Conservation (phyloP, 495 filamentous ascomycete genomes). For the Cairneyella variabilis region DNA sequence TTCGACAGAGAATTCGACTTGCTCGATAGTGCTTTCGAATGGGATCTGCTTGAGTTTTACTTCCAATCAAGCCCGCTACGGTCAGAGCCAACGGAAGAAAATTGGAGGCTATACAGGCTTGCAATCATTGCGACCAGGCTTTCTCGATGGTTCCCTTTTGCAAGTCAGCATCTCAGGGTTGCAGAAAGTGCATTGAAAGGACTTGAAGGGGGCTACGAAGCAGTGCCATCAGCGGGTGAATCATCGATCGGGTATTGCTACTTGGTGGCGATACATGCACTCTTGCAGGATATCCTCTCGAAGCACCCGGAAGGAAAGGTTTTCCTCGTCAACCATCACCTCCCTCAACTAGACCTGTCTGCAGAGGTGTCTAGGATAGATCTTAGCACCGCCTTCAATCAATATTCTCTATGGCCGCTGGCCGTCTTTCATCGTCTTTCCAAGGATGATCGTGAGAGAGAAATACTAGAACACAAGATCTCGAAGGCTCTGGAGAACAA, state of each 20-base stretch:
- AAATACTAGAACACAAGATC: not conserved
- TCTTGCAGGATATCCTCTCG: not conserved
- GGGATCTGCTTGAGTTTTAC: not conserved
- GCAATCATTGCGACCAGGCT: not conserved
- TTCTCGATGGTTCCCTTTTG: not conserved
- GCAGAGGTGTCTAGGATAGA: not conserved
- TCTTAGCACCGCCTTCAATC: not conserved
- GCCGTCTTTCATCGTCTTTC: not conserved
- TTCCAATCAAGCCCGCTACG: not conserved
- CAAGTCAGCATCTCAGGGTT: not conserved
- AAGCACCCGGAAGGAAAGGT: not conserved
- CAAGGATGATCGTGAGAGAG: not conserved
- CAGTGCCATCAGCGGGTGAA: not conserved
- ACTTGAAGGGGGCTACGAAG: not conserved
- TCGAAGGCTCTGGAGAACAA: conserved; percentile 1
- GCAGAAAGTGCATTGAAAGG: not conserved
- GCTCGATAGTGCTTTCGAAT: not conserved
- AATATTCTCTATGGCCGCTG: not conserved
- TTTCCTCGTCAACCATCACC: not conserved
- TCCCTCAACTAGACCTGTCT: not conserved
- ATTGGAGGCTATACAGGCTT: conserved; percentile 1
- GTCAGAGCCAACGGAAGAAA: not conserved
- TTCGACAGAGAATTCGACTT: not conserved
- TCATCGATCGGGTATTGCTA: not conserved
- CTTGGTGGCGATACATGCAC: not conserved